Evolutionary conservation across 2,329 filamentous ascomycete genomes (phyloP).

Genomic region (Colletotrichum tanaceti): DNA sequence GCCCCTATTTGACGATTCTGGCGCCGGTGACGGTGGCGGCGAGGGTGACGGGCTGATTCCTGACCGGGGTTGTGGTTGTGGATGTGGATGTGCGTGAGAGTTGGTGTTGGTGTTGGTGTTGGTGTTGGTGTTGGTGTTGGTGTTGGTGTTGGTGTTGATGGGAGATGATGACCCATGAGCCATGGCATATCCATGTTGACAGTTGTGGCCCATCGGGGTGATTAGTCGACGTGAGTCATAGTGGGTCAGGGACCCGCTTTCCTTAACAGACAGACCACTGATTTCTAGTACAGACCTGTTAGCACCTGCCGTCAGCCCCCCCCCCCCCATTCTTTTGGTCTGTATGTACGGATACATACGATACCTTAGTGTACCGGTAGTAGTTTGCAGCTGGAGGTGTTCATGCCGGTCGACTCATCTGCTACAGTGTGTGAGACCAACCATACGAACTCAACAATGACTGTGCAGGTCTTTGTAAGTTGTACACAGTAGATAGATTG

Average conservation of each 20-base stretch:
- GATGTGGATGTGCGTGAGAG: not conserved
- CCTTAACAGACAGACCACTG: not conserved
- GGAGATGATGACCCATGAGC: no score
- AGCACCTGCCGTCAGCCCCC: not conserved
- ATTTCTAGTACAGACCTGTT: not conserved
- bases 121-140: no score
- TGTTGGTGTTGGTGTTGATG: no score
- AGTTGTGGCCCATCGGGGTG: no score
- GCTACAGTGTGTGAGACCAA: not conserved
- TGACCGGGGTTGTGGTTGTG: conserved; percentile 11
- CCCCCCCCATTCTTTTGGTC: no score
- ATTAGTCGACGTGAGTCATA: conserved; percentile 37
- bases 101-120: no score
- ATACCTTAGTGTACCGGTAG: no score
- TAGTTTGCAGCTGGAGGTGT: not conserved
- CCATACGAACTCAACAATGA: not conserved
- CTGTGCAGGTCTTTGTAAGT: not conserved
- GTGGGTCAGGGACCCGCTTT: conserved; percentile 3
- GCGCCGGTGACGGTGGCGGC: conserved; percentile 9
- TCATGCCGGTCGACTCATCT: conserved; percentile 31
- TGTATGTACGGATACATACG: no score
- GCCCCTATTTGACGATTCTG: conserved; percentile 25
- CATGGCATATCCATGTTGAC: no score
- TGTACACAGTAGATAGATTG: not conserved
- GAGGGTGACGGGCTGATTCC: not conserved